Base-by-base conservation (phyloP, 176 grass and related monocot genomes). In the Aegilops sharonensis region DNA sequence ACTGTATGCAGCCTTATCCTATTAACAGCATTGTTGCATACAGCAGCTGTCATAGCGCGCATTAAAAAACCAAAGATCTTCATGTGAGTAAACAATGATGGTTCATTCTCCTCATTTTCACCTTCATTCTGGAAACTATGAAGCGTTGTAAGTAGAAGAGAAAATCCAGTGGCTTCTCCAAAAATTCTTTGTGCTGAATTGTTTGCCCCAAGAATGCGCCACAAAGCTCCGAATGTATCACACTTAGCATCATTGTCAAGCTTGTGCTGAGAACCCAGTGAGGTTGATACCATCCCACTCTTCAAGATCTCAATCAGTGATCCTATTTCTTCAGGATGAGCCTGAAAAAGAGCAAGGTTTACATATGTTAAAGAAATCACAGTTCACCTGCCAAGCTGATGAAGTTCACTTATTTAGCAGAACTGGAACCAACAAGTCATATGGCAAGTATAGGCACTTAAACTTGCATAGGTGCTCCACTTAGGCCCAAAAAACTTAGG, bases 121-220 rank as follows among this genome's bases (percentile, higher is more conserved):
- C 63, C 83, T 32, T 75, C 87, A 64, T 88, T 97, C 68, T 99
- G 97, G 79, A 94, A 97, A 92, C 90, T 88, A 75, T 99, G 97
- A 68, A 96, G 87, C 5, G 86, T 93, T 60, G 97, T 99, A 74
- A 99, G 73, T 72, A 99, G 78, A 86, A 99, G 85, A 54, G 97
- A 99, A 92, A 99, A 97, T 29, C 97, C 97, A 85, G 97, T 99
- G 83, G 94, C 97, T 89, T 99, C 97, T 87, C 97, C 97, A 85
- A 99, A 99, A 85, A 97, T 83, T 66, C 92, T 84, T 81, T 99
- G 97, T 30, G 92, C 90, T 81, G 92, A 94, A 80, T 66, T 90
- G 85, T 97, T 99, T 78, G 92, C 85, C 74, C 94, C 94, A 85
- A 99, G 90, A 60, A 97, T 94, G 83, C 97, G 97, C 97, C 97